These are phyloP conservation scores for Agrostemma githago DNA, from an alignment of 148 eudicot genomes.

Conservation along the genomic window DNA sequence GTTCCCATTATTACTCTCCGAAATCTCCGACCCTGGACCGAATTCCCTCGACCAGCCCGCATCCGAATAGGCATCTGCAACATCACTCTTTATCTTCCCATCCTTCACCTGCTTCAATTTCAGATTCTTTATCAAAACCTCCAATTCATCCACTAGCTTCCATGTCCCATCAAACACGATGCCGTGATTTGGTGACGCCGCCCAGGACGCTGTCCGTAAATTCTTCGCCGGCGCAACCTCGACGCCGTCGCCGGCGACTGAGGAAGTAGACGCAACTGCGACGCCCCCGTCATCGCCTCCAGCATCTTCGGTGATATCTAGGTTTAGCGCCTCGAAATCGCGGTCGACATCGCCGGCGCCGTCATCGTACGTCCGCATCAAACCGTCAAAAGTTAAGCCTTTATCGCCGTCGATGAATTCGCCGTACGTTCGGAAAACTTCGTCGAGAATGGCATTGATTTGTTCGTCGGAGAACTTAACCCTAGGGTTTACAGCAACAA, in stretches of 20 bases:
- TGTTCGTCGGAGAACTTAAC: constrained; percentile 91
- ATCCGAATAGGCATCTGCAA: constrained; percentile 64
- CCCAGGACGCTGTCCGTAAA: constrained; percentile 80
- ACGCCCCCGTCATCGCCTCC: constrained; percentile 14
- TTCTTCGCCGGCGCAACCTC: constrained; percentile 64
- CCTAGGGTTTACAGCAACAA: constrained; percentile 95
- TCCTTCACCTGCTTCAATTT: constrained; percentile 62
- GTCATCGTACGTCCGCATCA: constrained; percentile 86
- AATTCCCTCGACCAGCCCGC: constrained; percentile 93
- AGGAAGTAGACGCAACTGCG: constrained; percentile 31
- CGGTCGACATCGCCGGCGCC: constrained; percentile 99
- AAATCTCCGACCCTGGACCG: constrained; percentile 53
- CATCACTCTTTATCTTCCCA: constrained; percentile 60
- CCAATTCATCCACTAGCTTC: constrained; percentile 90
- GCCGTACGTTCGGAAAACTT: constrained; percentile 78
- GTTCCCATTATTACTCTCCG: constrained; percentile 28
- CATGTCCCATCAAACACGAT: constrained; percentile 87
- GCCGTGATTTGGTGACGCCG: constrained; percentile 82
- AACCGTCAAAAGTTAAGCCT: constrained; percentile 78
- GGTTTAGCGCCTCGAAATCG: constrained; percentile 77
- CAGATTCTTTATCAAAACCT: constrained; percentile 66
- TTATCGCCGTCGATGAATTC: constrained; percentile 70
- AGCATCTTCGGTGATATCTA: constrained; percentile 31
- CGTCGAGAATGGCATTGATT: constrained; percentile 85
- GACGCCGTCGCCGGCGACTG: constrained; percentile 42